Evolutionary conservation across 495 filamentous ascomycete genomes (phyloP), one percentile per base, ranked within the genome.

Genomic region (Lichenothelia convexa): DNA sequence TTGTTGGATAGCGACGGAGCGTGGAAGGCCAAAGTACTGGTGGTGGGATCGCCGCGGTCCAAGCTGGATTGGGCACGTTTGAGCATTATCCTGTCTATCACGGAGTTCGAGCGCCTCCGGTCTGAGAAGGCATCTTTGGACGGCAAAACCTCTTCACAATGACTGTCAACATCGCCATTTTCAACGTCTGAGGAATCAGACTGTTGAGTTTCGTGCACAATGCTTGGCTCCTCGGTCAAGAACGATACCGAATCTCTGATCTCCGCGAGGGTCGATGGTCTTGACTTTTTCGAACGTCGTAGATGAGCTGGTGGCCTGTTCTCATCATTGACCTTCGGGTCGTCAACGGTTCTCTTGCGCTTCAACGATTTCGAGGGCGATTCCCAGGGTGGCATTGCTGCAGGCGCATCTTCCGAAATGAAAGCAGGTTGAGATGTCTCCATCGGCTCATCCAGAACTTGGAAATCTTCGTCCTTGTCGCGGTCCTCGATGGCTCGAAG

Each of bases 401-500:
- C 29, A 12, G 30, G 35, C 21, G 54, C 50, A 13, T 22, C 32
- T 48, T 64, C 53, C 40, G 58, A 48, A 13, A 6, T 18, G 38
- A 72, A 64, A 0, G 65, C 61, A 9, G 24, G 24, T 29, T 29
- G 24, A 9, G 2, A 27, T 16, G n/a, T 46, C 17, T 53, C 45
- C 7, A 44, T 49, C 19, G 53, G 47, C 9, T 59, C 57, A 18
- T 73, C 68, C 2, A 75, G 51, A 50, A 93, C 80, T 37, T 83
- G 78, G 50, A 45, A 41, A 18, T 87, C 80, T 35, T 87, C 80
- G 27, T 87, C 82, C 16, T 70, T 62, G 30, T 75, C 77, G 23
- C 66, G 68, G 47, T 95, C 91, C 43, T 93, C 86, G 35, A 99
- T 78, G 6, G 83, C 78, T 38, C 68, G 69, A 41, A 95, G 70